These are phyloP conservation scores for Mycena maculata DNA, from an alignment of 768 basidiomycete species.

Conservation along the genomic window DNA sequence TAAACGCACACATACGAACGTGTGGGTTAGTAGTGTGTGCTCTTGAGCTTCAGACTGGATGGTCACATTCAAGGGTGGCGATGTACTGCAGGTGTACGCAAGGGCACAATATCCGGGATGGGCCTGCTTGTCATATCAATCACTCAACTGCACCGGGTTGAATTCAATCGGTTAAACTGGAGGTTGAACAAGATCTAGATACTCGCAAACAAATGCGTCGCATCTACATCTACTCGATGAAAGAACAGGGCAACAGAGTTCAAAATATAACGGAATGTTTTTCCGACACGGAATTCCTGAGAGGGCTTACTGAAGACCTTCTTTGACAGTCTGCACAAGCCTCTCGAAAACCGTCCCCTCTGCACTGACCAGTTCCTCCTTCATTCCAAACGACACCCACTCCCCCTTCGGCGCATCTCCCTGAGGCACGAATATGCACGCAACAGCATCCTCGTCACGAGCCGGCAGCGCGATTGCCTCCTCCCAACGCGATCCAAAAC, in stretches of 20 bases:
- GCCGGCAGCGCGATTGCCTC: background rate
- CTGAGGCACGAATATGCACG: constrained; percentile 1
- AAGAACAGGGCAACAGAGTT: no score
- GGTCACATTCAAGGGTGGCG: background rate
- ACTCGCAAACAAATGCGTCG: no score
- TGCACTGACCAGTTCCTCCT: background rate
- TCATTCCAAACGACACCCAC: background rate
- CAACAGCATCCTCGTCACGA: constrained; percentile 1
- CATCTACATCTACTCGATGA: no score
- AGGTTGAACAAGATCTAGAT: no score
- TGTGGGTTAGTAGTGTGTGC: background rate
- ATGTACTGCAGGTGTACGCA: constrained; percentile 6
- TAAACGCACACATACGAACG: background rate
- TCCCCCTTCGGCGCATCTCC: background rate
- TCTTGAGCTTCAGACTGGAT: background rate
- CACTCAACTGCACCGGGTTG: no score
- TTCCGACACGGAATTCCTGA: no score
- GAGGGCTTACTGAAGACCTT: background rate
- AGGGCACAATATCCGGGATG: constrained; percentile 23
- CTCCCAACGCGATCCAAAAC: background rate
- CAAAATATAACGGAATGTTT: no score
- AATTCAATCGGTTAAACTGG: no score
- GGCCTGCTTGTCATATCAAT: no score
- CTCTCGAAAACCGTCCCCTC: constrained; percentile 1
- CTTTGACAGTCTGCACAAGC: background rate